Evolutionary conservation across 371 early-diverging fungal genomes (phyloP), one percentile per base, ranked within the genome.

Genomic region (Actinomortierella ambigua): DNA sequence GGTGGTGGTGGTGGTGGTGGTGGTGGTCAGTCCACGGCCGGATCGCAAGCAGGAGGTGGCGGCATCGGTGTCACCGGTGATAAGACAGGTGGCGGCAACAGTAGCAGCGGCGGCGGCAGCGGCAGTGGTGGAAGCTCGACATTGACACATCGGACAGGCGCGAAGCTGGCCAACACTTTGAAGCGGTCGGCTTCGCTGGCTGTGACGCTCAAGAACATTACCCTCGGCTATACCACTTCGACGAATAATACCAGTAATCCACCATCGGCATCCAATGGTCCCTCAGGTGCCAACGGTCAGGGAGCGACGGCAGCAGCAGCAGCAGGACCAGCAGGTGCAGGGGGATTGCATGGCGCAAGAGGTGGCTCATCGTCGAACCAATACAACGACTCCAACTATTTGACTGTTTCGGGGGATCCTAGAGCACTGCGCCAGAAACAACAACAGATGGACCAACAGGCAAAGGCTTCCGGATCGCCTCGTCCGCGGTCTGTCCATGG

Each of bases 141-240:
- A n/a, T 20, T 63, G 41, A 52, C 61, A 17, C 61, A 62, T 9
- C 54, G 60, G 18, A 59, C 61, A 20, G 68, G 55, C 1, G 46
- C 68, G 11, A 65, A 64, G 40, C 48, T 75, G 57, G 65, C 75
- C 50, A 69, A 62, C 49, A 75, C 78, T 1, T 29, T 85, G 52
- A 82, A 78, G 60, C 77, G 85, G 2, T 80, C 80, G 15, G 78
- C 83, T 8, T 82, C 81, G 3, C 69, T 79, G 52, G 69, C 78
- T 4, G 65, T 69, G 22, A 75, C 69, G 2, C 52, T 76, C 18
- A 68, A 77, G 57, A 75, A 57, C 52, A 70, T 64, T 39, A 70
- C 63, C 22, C 67, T 66, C 0, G 71, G 77, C 8, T 67, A 66
- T 28, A 51, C 61, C 13, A 34, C 34, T 11, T 34, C 34, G 34